Conservation (phyloP, 495 filamentous ascomycete genomes). For the Tuber calosporum region DNA sequence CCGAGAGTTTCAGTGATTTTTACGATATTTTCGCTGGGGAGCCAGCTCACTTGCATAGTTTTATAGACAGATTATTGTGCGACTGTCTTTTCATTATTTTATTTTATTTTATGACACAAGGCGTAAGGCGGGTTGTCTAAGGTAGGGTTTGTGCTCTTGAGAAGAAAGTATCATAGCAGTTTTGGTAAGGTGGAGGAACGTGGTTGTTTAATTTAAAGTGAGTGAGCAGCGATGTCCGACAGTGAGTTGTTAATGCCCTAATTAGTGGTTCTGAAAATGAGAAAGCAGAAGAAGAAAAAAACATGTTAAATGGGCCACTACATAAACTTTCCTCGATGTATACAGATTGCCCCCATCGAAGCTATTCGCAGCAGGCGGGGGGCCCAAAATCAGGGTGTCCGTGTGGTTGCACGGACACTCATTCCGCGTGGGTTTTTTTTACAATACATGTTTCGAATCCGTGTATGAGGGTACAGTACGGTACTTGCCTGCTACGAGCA, state of each 20-base stretch:
- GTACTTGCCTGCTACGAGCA: background rate
- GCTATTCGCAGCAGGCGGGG: background rate
- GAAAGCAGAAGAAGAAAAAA: background rate
- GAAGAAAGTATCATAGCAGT: background rate
- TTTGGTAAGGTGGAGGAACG: background rate
- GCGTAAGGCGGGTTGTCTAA: background rate
- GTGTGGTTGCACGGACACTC: background rate
- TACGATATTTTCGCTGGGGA: constrained; percentile 29
- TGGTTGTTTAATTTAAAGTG: background rate
- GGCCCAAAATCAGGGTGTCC: too few relatives aligned
- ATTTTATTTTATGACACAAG: background rate
- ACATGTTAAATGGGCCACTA: background rate
- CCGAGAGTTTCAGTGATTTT: constrained; percentile 20
- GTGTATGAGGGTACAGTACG: background rate
- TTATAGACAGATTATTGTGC: background rate
- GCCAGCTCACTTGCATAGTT: background rate
- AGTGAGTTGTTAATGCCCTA: background rate
- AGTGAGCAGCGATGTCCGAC: background rate
- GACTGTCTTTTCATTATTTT: background rate
- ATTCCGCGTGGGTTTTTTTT: background rate
- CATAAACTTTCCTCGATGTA: background rate
- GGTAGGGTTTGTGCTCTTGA: background rate
- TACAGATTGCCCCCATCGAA: background rate
- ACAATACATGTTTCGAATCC: background rate
- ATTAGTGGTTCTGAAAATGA: background rate